phyloP scores from a whole-genome alignment of 352 stramenopile species.

The Phytophthora pini region DNA sequence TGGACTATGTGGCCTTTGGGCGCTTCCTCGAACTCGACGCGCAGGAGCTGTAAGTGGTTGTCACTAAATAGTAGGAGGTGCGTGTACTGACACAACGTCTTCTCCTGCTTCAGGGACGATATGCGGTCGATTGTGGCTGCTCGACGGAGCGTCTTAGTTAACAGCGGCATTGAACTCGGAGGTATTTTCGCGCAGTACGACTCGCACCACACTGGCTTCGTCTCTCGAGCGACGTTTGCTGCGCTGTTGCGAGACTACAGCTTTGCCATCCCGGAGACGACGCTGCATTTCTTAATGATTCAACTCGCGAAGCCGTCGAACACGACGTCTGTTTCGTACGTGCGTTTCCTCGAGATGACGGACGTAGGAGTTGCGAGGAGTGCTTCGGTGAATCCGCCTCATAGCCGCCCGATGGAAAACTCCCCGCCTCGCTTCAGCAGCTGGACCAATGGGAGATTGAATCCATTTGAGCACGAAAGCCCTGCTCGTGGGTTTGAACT shows the following conservation, averaged over 20 bases:
- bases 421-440: slow-evolving; percentile 13
- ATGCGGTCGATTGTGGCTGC: slow-evolving; percentile 45
- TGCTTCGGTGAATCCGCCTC: slow-evolving; percentile 18
- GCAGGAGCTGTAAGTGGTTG: slow-evolving; percentile 54
- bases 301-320: slow-evolving; percentile 56
- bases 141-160: slow-evolving; percentile 36
- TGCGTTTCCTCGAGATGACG: slow-evolving; percentile 62
- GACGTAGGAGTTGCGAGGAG: slow-evolving; percentile 31
- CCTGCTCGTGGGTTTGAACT: slow-evolving; percentile 30
- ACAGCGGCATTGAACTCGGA: slow-evolving; percentile 41
- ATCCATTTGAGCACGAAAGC: slow-evolving; percentile 22
- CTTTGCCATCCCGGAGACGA: slow-evolving; percentile 42
- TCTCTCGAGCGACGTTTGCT: slow-evolving; percentile 47
- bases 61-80: not conserved
- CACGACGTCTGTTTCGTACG: slow-evolving; percentile 60
- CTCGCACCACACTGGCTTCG: slow-evolving; percentile 41
- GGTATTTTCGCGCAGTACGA: slow-evolving; percentile 60
- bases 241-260: slow-evolving; percentile 47
- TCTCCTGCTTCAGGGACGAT: slow-evolving; percentile 41
- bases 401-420: slow-evolving; percentile 11
- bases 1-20: slow-evolving; percentile 62
- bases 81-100: not conserved
- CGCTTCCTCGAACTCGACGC: slow-evolving; percentile 58
- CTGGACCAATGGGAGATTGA: slow-evolving; percentile 4
- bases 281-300: slow-evolving; percentile 61